Conservation (phyloP, 495 filamentous ascomycete genomes). For the Penicillium verhagenii region DNA sequence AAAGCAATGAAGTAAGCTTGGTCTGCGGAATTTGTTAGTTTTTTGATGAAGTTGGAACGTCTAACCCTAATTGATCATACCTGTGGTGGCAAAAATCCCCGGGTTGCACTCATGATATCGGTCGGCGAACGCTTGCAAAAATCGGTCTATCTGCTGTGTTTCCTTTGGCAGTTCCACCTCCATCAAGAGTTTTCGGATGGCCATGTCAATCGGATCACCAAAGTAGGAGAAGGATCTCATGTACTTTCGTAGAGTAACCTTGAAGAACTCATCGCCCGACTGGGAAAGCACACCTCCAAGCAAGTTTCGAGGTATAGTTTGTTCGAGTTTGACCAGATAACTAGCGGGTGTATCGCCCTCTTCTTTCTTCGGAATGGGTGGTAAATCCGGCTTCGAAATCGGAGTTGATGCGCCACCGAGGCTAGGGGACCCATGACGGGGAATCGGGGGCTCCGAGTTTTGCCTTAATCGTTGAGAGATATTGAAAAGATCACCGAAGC, state of each 20-base stretch:
- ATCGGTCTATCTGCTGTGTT: conserved; percentile 96
- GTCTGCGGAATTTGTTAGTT: conserved; percentile 48
- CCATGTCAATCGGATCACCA: conserved; percentile 96
- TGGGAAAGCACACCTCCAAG: conserved; percentile 83
- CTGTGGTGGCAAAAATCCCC: conserved; percentile 84
- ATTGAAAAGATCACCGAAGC: conserved; percentile 83
- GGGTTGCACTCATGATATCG: conserved; percentile 98
- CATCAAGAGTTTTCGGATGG: conserved; percentile 92
- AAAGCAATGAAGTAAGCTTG: conserved; percentile 98
- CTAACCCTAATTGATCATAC: conserved; percentile 33
- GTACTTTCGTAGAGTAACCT: conserved; percentile 82
- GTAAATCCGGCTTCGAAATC: conserved; percentile 62
- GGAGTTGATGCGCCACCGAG: conserved; percentile 62
- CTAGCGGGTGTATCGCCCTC: conserved; percentile 88
- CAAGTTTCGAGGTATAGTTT: conserved; percentile 69
- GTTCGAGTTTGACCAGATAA: conserved; percentile 81
- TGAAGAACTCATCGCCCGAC: conserved; percentile 77
- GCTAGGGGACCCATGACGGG: conserved; percentile 56
- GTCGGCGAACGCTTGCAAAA: conserved; percentile 91
- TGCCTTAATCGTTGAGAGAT: conserved; percentile 71
- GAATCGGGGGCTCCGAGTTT: conserved; percentile 65
- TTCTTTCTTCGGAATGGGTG: conserved; percentile 75
- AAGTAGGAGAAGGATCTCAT: conserved; percentile 95
- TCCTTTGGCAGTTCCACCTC: conserved; percentile 95
- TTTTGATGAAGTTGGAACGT: background rate